Base-by-base conservation (phyloP, 768 basidiomycete species). In the Filobasidium floriforme region DNA sequence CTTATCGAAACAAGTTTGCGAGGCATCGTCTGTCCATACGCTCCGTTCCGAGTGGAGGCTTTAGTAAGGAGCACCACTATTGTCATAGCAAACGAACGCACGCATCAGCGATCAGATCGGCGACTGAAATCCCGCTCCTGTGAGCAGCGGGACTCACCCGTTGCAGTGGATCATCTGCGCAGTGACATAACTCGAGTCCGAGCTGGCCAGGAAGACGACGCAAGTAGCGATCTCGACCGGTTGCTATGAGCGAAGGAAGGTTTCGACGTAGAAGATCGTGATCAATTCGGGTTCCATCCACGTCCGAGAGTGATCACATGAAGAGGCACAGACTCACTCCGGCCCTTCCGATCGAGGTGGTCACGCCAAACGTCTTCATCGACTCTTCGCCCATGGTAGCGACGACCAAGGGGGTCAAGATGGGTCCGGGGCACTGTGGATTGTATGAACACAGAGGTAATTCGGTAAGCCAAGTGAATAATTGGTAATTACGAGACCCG, bases 141-240 rank as follows among this genome's bases (percentile, higher is more conserved):
- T 12, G 46, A 49, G 14, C 18, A 49, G 14, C 46, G 14, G 5
- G 32, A 49, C 54, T 28, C 15, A 57, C 54, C 59, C 59, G 41
- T 60, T 60, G 37, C 29, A 37, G 41, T 60, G 60, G 32, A 66
- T 66, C 19, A n/a, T 28, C 59, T 78, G 76, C 4, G 77, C 79
- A 9, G 70, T 69, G 63, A 79, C 74, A 63, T 79, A 79, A 37
- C 70, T 73, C 1, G 70, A 73, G 65, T 78, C 77, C 49, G 67
- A 59, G 57, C 66, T 70, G 5, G 84, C 84, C 18, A 86, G 78
- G 77, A 85, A 84, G 26, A 85, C 83, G 69, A 83, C 85, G 2
- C 81, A 77, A 0, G 83, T 83, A 1, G 81, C 84, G 11, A 83
- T 76, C 73, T 86, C 84, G 22, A 81, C 81, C 12, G 83, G 84